Conservation (phyloP, 2,329 filamentous ascomycete species). For the Paradendryphiella salina region DNA sequence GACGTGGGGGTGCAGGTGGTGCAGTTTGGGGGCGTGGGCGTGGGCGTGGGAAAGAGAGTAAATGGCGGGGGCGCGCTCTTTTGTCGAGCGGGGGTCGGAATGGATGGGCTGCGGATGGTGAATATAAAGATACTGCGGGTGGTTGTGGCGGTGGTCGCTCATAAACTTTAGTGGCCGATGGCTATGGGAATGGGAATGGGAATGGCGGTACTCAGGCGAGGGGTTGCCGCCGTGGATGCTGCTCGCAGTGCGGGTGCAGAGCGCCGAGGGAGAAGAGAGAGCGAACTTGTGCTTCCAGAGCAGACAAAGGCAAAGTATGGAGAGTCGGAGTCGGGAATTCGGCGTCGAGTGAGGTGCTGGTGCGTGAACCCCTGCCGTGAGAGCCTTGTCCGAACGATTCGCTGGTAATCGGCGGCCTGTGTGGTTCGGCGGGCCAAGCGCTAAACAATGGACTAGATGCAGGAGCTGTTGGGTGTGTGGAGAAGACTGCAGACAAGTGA, state of each 20-base stretch:
- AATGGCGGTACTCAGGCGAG: slow-evolving; percentile 19
- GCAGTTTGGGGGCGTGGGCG: neutral
- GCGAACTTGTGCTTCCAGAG: slow-evolving; percentile 8
- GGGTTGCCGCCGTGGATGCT: slow-evolving; percentile 12
- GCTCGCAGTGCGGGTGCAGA: slow-evolving; percentile 1
- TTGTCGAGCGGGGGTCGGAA: slow-evolving; percentile 17
- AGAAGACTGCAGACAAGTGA: slow-evolving; percentile 5
- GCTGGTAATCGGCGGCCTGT: slow-evolving; percentile 17
- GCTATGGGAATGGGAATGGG: slow-evolving; percentile 11
- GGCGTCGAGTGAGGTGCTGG: slow-evolving; percentile 12
- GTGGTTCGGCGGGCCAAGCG: slow-evolving; percentile 12
- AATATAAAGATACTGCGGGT: slow-evolving; percentile 30
- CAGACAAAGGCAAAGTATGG: slow-evolving; percentile 1
- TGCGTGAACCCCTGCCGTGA: slow-evolving; percentile 29
- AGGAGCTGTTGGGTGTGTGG: neutral
- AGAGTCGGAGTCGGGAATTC: slow-evolving; percentile 4
- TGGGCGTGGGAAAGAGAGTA: slow-evolving; percentile 15
- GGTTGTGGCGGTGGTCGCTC: slow-evolving; percentile 32
- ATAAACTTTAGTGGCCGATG: slow-evolving; percentile 26
- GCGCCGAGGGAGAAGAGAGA: neutral
- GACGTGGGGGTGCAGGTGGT: slow-evolving; percentile 16
- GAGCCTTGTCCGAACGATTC: slow-evolving; percentile 15
- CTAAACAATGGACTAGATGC: slow-evolving; percentile 11
- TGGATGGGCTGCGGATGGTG: slow-evolving; percentile 26
- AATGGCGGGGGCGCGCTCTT: slow-evolving; percentile 17